Evolutionary conservation across 108 stramenopile species (phyloP).

Genomic region (Fistulifera solaris): DNA sequence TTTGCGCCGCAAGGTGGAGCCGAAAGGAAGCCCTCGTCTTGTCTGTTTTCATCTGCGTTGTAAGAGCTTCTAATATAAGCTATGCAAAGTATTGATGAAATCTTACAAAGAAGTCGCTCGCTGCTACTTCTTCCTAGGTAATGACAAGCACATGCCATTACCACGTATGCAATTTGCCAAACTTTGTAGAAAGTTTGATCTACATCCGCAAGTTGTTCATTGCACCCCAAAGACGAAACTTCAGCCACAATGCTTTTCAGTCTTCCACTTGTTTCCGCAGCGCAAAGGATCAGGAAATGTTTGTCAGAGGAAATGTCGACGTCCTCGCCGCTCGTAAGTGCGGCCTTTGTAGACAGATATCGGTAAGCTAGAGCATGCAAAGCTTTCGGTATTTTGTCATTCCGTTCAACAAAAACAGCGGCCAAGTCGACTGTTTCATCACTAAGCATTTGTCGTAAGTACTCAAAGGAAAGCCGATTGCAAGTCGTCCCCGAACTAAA

Average conservation of each 20-base stretch:
- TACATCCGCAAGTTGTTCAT: neutral
- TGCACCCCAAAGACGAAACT: neutral
- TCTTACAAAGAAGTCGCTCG: too few relatives aligned
- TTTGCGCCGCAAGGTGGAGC: too few relatives aligned
- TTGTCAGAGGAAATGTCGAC: neutral
- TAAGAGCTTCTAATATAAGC: neutral
- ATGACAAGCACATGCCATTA: conserved; percentile 1
- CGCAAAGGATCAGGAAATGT: neutral
- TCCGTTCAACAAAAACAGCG: too few relatives aligned
- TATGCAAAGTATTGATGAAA: neutral
- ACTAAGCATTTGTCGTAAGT: too few relatives aligned
- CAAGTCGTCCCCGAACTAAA: neutral
- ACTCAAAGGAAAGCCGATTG: too few relatives aligned
- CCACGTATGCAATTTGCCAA: conserved; percentile 24
- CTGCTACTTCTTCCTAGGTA: neutral
- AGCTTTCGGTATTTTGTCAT: too few relatives aligned
- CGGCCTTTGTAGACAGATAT: too few relatives aligned
- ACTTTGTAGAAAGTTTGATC: conserved; percentile 14
- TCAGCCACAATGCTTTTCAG: neutral
- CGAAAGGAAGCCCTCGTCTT: too few relatives aligned
- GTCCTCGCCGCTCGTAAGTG: neutral
- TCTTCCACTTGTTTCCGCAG: neutral
- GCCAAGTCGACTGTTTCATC: too few relatives aligned
- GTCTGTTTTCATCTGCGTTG: neutral
- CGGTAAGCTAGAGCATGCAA: neutral